phyloP scores from a whole-genome alignment of 768 basidiomycete species.

The Dioszegia aurantiaca region DNA sequence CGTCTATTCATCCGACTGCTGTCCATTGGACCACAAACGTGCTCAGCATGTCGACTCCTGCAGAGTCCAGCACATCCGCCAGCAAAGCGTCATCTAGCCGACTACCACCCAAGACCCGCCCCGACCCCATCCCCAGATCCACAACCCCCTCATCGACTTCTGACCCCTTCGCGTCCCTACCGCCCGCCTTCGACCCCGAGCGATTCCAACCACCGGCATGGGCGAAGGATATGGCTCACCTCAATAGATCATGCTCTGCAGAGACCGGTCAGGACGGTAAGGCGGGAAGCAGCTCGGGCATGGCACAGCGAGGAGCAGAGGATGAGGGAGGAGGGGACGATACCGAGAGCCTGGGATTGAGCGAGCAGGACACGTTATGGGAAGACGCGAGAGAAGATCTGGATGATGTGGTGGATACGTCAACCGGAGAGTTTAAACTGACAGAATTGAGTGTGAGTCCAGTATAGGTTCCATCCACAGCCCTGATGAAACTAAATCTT shows the following conservation, averaged over 20 bases:
- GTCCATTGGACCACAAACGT: too few species aligned
- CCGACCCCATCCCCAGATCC: neutral
- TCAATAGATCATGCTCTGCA: neutral
- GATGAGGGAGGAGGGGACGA: constrained; percentile 8
- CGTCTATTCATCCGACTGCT: too few species aligned
- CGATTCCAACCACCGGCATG: constrained; percentile 35
- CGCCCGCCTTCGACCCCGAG: constrained; percentile 19
- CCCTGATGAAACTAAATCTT: too few species aligned
- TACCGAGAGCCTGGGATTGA: constrained; percentile 11
- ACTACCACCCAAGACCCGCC: neutral
- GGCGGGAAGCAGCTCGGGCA: too few species aligned
- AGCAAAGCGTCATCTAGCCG: neutral
- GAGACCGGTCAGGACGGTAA: too few species aligned
- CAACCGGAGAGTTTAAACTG: constrained; percentile 17
- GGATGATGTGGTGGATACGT: constrained; percentile 16
- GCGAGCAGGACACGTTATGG: constrained; percentile 26
- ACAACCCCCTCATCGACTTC: neutral
- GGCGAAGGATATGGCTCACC: constrained; percentile 20
- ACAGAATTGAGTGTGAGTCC: constrained; percentile 4
- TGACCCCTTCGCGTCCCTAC: constrained; percentile 10
- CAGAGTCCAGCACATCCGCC: too few species aligned
- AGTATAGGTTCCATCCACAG: too few species aligned
- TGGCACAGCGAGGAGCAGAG: constrained; percentile 2
- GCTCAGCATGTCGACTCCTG: too few species aligned
- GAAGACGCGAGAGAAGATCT: constrained; percentile 29